Evolutionary conservation across 164 flowering plant species (phyloP).

Genomic region (Aristolochia contorta): DNA sequence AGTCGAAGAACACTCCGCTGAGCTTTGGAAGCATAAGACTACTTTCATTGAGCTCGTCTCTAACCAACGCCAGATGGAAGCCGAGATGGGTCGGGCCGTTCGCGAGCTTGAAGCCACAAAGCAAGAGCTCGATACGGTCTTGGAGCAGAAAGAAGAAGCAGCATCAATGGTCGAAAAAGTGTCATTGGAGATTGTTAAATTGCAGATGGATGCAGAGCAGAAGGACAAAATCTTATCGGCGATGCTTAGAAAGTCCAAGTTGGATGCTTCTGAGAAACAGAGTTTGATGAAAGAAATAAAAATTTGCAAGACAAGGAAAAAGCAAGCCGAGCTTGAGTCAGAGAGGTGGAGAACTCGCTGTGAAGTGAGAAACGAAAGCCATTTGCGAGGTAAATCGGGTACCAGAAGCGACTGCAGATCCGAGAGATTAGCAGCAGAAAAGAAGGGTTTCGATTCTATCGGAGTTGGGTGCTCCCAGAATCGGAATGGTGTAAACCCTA

Average conservation of each 20-base stretch:
- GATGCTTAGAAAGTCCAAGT: slow-evolving; percentile 72
- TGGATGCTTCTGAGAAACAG: slow-evolving; percentile 66
- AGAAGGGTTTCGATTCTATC: slow-evolving; percentile 16
- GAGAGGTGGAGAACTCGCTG: slow-evolving; percentile 41
- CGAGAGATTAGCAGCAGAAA: slow-evolving; percentile 20
- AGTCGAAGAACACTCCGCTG: slow-evolving; percentile 50
- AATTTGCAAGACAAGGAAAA: slow-evolving; percentile 52
- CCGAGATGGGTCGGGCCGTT: slow-evolving; percentile 67
- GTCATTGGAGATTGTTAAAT: slow-evolving; percentile 51
- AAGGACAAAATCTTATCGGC: slow-evolving; percentile 83
- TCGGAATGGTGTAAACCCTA: slow-evolving; percentile 11
- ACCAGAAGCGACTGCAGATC: slow-evolving; percentile 22
- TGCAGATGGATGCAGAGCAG: slow-evolving; percentile 68
- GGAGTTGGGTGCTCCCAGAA: slow-evolving; percentile 19
- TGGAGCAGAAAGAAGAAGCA: slow-evolving; percentile 63
- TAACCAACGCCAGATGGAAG: slow-evolving; percentile 80
- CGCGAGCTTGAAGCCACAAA: slow-evolving; percentile 66
- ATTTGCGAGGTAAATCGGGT: slow-evolving; percentile 40
- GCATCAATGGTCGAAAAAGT: slow-evolving; percentile 48
- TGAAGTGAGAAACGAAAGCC: slow-evolving; percentile 40
- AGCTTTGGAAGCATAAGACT: slow-evolving; percentile 74
- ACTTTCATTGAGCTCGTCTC: slow-evolving; percentile 92
- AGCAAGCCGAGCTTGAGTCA: slow-evolving; percentile 56
- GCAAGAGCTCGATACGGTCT: slow-evolving; percentile 44
- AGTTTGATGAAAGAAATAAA: slow-evolving; percentile 66